Base-by-base conservation (phyloP, 768 basidiomycete species). In the Wakefieldia striispora region DNA sequence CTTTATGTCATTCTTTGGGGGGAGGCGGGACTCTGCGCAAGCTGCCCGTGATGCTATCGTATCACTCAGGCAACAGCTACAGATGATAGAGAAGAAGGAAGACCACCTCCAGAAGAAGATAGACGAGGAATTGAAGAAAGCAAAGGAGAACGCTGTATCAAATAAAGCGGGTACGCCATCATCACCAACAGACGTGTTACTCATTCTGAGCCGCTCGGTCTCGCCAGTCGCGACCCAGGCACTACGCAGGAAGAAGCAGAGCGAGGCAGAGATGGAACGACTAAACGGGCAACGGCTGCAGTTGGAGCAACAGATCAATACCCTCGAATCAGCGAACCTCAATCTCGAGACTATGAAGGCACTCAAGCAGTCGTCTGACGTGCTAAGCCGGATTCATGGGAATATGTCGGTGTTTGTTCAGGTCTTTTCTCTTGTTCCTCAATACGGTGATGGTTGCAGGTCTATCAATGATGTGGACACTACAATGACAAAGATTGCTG, bases 11-110 rank as follows among this genome's bases (percentile, higher is more conserved):
- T 95, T 88, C 75, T 93, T 99, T 68, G 87, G 86, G 12, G 85
- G 87, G 43, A 80, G 84, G 56, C 81, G 83, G 59, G 88, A 95
- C 64, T 79, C 91, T 20, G 91, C 89, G 70, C 83, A 88, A 71
- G 75, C 85, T 23, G 86, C 95, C 39, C 80, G 92, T 55, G 91
- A 97, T 66, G 91, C 97, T 41, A 99, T 99, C 68, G 88, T 98
- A 51, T 80, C 79, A 39, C 77, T 99, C 59, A 83, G 95, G 63
- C 88, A 95, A 72, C 94, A 98, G 68, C 80, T 97, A 54, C 83
- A 91, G 72, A 88, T 95, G 85, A 84, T 98, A 59, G 94, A 97
- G 82, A 99, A 97, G 91, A 97, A 95, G 78, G 97, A 97, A 75
- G 95, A 98, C 69, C 79, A 91, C 70, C 74, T 97, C 54, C 86